Percentiles rank a stretch among this genome's conserved stretches.
phyloP scores from a whole-genome alignment of 208 protist genomes.

The Leishmania guyanensis region DNA sequence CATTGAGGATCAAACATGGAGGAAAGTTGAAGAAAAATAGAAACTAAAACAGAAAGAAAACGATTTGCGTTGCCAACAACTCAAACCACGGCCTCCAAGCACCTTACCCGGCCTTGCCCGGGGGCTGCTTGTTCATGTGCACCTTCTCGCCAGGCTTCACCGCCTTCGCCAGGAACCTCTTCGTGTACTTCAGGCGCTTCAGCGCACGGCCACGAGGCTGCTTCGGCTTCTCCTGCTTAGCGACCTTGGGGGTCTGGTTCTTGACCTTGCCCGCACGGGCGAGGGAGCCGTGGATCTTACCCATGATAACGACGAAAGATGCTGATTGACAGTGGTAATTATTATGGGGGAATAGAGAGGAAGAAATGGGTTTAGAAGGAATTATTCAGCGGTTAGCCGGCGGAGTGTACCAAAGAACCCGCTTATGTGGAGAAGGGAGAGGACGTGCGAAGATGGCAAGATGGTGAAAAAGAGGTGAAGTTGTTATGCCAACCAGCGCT shows the following conservation, averaged over 20 bases:
- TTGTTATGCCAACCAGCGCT: background rate
- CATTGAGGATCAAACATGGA: background rate
- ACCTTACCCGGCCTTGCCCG: slow-evolving; percentile 87
- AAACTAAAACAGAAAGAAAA: background rate
- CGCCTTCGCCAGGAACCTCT: slow-evolving; percentile 95
- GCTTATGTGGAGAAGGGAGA: slow-evolving; percentile 11
- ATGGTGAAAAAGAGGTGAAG: slow-evolving; percentile 44
- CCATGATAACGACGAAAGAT: slow-evolving; percentile 55
- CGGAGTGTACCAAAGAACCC: slow-evolving; percentile 15
- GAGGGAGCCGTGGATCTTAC: slow-evolving; percentile 98
- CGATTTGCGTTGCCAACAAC: background rate
- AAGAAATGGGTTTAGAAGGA: slow-evolving; percentile 5
- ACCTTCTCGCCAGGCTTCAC: slow-evolving; percentile 93
- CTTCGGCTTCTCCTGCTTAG: slow-evolving; percentile 96
- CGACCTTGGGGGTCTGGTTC: slow-evolving; percentile 98
- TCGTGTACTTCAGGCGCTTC: slow-evolving; percentile 98
- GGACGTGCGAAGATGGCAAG: slow-evolving; percentile 96
- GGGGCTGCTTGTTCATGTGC: slow-evolving; percentile 93
- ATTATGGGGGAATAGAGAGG: slow-evolving; percentile 7
- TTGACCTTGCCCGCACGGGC: slow-evolving; percentile 98
- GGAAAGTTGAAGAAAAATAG: background rate
- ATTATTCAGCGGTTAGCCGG: background rate
- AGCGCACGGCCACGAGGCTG: slow-evolving; percentile 95
- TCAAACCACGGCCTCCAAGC: background rate
- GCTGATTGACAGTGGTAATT: background rate